These are phyloP conservation scores for Tetrapisispora pingtungensis DNA, from an alignment of 805 yeast species.

Conservation along the genomic window DNA sequence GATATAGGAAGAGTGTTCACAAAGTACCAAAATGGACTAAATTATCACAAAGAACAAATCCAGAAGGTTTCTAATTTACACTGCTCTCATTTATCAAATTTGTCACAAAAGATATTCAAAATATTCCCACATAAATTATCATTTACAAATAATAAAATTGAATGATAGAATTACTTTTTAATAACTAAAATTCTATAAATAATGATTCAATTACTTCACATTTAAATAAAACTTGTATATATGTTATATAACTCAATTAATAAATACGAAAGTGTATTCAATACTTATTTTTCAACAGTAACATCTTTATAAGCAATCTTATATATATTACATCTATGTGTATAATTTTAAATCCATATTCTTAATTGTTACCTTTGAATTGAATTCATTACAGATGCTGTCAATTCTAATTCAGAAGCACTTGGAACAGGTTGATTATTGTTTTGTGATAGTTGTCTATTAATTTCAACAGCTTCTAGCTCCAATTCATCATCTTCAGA, in stretches of 20 bases:
- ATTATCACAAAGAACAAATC: slow-evolving; percentile 68
- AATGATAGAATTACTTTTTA: too few relatives aligned
- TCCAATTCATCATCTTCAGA: background rate
- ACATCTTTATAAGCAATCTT: too few relatives aligned
- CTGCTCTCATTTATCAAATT: background rate
- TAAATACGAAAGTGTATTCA: background rate
- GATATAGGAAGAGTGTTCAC: slow-evolving; percentile 84
- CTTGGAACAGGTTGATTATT: background rate
- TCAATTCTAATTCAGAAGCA: background rate
- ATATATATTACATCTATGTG: too few relatives aligned
- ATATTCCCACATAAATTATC: too few relatives aligned
- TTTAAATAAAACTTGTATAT: background rate
- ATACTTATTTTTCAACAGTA: background rate
- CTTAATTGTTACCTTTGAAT: background rate
- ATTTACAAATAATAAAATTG: too few relatives aligned
- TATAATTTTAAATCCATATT: background rate
- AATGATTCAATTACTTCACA: too few relatives aligned
- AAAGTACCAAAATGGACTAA: slow-evolving; percentile 89
- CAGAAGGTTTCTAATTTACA: slow-evolving; percentile 45
- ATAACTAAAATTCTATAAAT: background rate
- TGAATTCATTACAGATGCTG: background rate
- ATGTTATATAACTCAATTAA: background rate
- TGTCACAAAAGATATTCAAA: too few relatives aligned
- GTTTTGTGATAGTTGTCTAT: background rate
- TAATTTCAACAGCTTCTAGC: background rate